Percentiles rank a stretch among this genome's conserved stretches.
phyloP scores from a whole-genome alignment of 1,139 yeast genomes.

The Candida labiduridarum region DNA sequence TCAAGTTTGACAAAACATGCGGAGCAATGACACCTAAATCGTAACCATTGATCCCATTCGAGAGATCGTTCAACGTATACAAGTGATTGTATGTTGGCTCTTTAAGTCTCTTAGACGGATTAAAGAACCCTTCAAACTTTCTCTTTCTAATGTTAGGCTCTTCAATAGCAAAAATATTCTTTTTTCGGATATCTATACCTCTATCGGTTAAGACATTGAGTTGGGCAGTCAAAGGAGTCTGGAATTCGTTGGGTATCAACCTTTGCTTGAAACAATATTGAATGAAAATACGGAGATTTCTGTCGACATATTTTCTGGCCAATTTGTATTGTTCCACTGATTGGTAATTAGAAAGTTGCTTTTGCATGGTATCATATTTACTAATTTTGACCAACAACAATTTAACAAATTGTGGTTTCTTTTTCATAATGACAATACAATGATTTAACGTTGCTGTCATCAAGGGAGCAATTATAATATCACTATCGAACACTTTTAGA shows the following conservation, averaged over 20 bases:
- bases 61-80: conserved; percentile 65
- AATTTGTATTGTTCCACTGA: conserved; percentile 46
- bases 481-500: conserved; percentile 55
- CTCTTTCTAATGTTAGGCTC: conserved; percentile 40
- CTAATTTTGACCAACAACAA: conserved; percentile 46
- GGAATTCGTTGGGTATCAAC: conserved; percentile 41
- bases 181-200: conserved; percentile 47
- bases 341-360: conserved; percentile 49
- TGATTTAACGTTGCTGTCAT: conserved; percentile 59
- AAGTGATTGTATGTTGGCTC: conserved; percentile 39
- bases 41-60: conserved; percentile 61
- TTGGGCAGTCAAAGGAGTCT: conserved; percentile 31
- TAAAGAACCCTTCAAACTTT: conserved; percentile 41
- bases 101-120: conserved; percentile 32
- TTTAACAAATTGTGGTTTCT: conserved; percentile 56
- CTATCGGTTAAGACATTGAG: conserved; percentile 32
- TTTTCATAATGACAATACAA: conserved; percentile 53
- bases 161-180: conserved; percentile 34
- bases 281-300: conserved; percentile 40
- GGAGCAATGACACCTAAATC: conserved; percentile 72
- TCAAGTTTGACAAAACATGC: conserved; percentile 62
- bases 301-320: conserved; percentile 44
- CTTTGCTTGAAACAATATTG: conserved; percentile 38
- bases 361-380: conserved; percentile 37
- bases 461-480: conserved; percentile 56